These are phyloP conservation scores for Phytopythium vexans DNA, from an alignment of 352 stramenopile genomes.

Conservation along the genomic window DNA sequence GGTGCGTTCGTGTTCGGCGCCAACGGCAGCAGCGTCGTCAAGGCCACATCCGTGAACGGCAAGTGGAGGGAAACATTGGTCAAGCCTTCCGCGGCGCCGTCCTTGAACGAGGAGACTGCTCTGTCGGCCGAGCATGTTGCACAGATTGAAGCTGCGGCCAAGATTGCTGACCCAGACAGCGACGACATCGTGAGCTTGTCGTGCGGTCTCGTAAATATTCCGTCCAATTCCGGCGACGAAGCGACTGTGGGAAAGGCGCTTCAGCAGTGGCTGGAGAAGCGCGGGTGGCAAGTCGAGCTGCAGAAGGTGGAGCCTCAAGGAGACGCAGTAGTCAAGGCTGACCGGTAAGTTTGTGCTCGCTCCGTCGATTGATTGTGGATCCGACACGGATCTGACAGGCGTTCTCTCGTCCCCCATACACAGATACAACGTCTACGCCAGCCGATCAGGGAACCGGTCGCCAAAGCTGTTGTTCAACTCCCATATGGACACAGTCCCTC, in stretches of 20 bases:
- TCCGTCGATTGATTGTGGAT: neutral
- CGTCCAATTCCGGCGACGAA: conserved; percentile 74
- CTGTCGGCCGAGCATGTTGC: conserved; percentile 39
- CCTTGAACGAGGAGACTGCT: conserved; percentile 3
- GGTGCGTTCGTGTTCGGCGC: conserved; percentile 69
- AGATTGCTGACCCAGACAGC: conserved; percentile 50
- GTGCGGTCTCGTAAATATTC: conserved; percentile 66
- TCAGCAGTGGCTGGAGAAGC: conserved; percentile 54
- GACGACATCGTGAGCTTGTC: conserved; percentile 63
- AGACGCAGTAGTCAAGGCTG: conserved; percentile 50
- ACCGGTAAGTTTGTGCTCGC: conserved; percentile 28
- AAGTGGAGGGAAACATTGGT: conserved; percentile 51
- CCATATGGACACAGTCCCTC: conserved; percentile 84
- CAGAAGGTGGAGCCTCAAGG: conserved; percentile 68
- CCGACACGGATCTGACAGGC: too few species aligned
- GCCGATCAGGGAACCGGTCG: conserved; percentile 45
- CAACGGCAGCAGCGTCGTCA: conserved; percentile 66
- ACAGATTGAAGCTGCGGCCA: conserved; percentile 43
- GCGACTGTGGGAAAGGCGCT: conserved; percentile 63
- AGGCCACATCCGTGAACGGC: conserved; percentile 69
- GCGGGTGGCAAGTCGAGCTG: conserved; percentile 71
- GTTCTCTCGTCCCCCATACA: conserved; percentile 6
- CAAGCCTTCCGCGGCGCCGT: conserved; percentile 10
- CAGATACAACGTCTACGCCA: conserved; percentile 79
- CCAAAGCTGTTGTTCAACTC: conserved; percentile 81